These are phyloP conservation scores for Solanum raphanifolium DNA, from an alignment of 257 asterid genomes.

Conservation along the genomic window DNA sequence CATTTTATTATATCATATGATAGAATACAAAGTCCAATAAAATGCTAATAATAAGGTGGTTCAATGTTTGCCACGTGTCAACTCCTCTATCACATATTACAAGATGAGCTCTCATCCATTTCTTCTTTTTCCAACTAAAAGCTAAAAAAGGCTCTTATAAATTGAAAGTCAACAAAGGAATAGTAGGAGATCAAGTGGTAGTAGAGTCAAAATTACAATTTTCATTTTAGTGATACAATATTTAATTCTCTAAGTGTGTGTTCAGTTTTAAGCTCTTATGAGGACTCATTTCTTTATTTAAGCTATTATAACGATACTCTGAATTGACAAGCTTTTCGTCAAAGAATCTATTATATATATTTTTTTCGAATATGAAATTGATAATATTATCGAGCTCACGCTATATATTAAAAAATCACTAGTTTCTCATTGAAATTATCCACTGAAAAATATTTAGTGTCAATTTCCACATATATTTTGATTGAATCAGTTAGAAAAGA, in stretches of 20 bases:
- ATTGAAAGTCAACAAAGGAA: background rate
- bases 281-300: background rate
- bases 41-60: background rate
- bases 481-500: background rate
- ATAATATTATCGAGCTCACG: no score
- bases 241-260: background rate
- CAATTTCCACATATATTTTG: no score
- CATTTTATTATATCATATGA: background rate
- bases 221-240: background rate
- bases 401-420: no score
- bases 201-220: background rate
- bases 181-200: background rate
- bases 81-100: conserved; percentile 16
- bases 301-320: background rate
- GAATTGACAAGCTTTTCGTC: background rate
- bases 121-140: background rate
- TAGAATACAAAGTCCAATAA: background rate
- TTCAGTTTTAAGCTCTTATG: no score
- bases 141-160: background rate
- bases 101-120: conserved; percentile 6
- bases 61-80: conserved; percentile 11
- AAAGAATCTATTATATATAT: no score
- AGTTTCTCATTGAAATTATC: background rate
- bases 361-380: no score
- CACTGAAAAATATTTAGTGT: no score